Conservation (phyloP, 2,329 filamentous ascomycete species). For the Hypoxylon sp. region DNA sequence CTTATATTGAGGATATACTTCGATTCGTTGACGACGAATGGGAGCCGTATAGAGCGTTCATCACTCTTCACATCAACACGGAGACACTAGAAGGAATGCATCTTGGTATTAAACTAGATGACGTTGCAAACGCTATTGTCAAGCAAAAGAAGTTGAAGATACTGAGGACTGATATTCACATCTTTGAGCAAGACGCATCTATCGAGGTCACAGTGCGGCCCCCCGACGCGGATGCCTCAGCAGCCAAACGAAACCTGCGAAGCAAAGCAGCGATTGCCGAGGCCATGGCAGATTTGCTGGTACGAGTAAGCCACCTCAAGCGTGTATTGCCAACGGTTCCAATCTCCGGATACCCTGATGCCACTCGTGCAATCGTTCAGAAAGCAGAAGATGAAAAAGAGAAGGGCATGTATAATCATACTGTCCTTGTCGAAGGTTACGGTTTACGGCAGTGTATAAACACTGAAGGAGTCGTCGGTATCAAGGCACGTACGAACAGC, state of each 20-base stretch:
- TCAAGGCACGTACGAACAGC: constrained; percentile 80
- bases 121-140: constrained; percentile 82
- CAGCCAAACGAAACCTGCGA: constrained; percentile 61
- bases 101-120: constrained; percentile 78
- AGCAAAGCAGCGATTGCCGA: constrained; percentile 63
- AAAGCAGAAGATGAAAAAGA: constrained; percentile 74
- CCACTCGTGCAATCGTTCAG: constrained; percentile 88
- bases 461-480: constrained; percentile 89
- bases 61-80: constrained; percentile 85
- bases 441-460: constrained; percentile 91
- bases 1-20: constrained; percentile 85
- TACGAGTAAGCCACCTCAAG: constrained; percentile 87
- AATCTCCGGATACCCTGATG: constrained; percentile 90
- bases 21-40: constrained; percentile 89
- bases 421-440: constrained; percentile 93
- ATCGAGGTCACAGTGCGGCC: constrained; percentile 81
- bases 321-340: constrained; percentile 84
- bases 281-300: constrained; percentile 73
- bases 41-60: constrained; percentile 79
- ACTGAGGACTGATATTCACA: constrained; percentile 72
- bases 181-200: constrained; percentile 65
- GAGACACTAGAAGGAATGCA: constrained; percentile 83
- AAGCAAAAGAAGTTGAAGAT: constrained; percentile 87
- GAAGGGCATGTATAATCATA: constrained; percentile 55
- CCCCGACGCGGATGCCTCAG: constrained; percentile 60